phyloP scores from a whole-genome alignment of 2,329 filamentous ascomycete genomes.

The Stagonosporopsis cucurbitacearum region DNA sequence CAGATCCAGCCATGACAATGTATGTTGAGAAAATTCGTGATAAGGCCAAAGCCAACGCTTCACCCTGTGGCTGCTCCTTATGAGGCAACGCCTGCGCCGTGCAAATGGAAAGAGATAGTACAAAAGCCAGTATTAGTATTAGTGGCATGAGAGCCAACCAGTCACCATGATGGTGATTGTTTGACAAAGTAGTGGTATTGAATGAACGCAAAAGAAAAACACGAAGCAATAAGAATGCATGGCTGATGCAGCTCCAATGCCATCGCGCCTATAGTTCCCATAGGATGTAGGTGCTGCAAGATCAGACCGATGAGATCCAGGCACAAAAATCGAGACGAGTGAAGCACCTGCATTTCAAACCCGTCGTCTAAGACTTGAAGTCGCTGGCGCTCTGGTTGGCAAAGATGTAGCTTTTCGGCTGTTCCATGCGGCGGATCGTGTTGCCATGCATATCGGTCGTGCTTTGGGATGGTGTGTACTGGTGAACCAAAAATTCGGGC shows the following conservation, averaged over 20 bases:
- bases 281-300: not conserved
- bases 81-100: slow-evolving; percentile 17
- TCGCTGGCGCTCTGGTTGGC: slow-evolving; percentile 55
- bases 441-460: slow-evolving; percentile 38
- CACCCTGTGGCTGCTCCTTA: slow-evolving; percentile 11
- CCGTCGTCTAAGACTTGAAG: slow-evolving; percentile 34
- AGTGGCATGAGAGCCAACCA: not conserved
- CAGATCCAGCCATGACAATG: slow-evolving; percentile 18
- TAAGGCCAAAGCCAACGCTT: slow-evolving; percentile 9
- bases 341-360: not conserved
- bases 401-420: slow-evolving; percentile 56
- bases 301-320: not conserved
- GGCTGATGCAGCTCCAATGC: not conserved
- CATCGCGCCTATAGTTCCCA: not conserved
- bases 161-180: not conserved
- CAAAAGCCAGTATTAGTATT: slow-evolving; percentile 15
- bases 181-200: slow-evolving; percentile 1
- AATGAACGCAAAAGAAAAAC: slow-evolving; percentile 3
- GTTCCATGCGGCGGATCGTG: slow-evolving; percentile 36
- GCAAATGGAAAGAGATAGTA: slow-evolving; percentile 1
- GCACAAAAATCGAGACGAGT: not conserved
- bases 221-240: not conserved
- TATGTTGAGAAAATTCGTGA: slow-evolving; percentile 18
- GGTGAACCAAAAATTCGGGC: slow-evolving; percentile 54
- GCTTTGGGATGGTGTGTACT: slow-evolving; percentile 55